Base-by-base conservation (phyloP, 2,329 filamentous ascomycete species). In the Fusarium robinianum region DNA sequence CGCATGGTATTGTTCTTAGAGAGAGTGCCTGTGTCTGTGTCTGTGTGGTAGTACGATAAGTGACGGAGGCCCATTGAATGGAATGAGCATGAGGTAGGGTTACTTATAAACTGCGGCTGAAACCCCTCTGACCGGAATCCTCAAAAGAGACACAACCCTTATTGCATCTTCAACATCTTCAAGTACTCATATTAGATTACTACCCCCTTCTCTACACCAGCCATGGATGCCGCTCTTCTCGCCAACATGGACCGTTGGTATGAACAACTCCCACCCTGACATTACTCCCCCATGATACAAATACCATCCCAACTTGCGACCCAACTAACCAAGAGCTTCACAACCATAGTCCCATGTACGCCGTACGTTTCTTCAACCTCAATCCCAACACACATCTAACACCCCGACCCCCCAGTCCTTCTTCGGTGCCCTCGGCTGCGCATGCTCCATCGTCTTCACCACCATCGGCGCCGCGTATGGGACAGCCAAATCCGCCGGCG, bases 361-460 rank as follows among this genome's bases (percentile, higher is more conserved):
- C 72, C 40, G 73, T 75, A 62, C 39, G 72, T 63, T 37, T 34
- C 19, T 10, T 16, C 16, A 24, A 35, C 22, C 31, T 9, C 9
- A 5, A 21, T n/a, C 18, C 6, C 19, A 8, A 5, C 14, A 11
- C 9, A 6, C 17, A 39, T 31, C 43, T 39, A 23, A 37, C 14
- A 17, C 4, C 15, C 9, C 9, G 3, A 4, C 19, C 25, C 8
- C 2, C 6, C 17, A 71, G 69, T 67, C 69, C 58, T 71, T 72
- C 58, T 72, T 73, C 51, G 69, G 71, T 24, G 69, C 69, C 30
- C 62, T 73, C 49, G 70, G 70, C 38, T 71, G 69, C 54, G 58
- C 64, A 19, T 65, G 65, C 26, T 69, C 76, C 62, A 78, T 79
- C 46, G 68, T 77, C 61, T 74, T 79, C 67, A 75, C 74, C 56